These are phyloP conservation scores for Dipteronia dyeriana DNA, from an alignment of 345 rosid genomes.

Conservation along the genomic window DNA sequence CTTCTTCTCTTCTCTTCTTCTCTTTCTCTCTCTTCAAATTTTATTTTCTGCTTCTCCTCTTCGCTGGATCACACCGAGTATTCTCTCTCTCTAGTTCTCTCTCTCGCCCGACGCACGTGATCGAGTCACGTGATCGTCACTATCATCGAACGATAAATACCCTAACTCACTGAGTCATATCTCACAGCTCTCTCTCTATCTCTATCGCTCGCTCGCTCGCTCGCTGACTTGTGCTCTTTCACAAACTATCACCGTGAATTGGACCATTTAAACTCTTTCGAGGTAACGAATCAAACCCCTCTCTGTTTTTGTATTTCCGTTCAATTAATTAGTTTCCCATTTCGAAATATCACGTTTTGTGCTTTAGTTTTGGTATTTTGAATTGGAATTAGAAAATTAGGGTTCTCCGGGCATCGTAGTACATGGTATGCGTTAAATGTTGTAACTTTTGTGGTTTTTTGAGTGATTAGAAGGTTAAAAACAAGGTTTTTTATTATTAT, in stretches of 20 bases:
- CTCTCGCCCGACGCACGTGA: background rate
- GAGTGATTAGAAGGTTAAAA: background rate
- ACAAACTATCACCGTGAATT: background rate
- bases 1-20: background rate
- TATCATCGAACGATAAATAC: background rate
- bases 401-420: background rate
- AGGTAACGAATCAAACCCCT: constrained; percentile 11
- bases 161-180: constrained; percentile 19
- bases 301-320: background rate
- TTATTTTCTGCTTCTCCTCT: background rate
- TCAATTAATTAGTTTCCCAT: background rate
- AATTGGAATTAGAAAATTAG: background rate
- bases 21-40: background rate
- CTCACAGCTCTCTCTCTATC: background rate
- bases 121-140: constrained; percentile 20
- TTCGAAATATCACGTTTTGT: background rate
- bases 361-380: background rate
- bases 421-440: background rate
- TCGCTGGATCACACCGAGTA: constrained; percentile 12
- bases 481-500: too few relatives aligned
- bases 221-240: too few relatives aligned
- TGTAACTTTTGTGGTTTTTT: background rate
- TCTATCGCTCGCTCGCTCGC: background rate
- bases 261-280: background rate
- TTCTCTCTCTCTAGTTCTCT: background rate